Conservation (phyloP, 306 rosid species). For the Lathyrus oleraceus region DNA sequence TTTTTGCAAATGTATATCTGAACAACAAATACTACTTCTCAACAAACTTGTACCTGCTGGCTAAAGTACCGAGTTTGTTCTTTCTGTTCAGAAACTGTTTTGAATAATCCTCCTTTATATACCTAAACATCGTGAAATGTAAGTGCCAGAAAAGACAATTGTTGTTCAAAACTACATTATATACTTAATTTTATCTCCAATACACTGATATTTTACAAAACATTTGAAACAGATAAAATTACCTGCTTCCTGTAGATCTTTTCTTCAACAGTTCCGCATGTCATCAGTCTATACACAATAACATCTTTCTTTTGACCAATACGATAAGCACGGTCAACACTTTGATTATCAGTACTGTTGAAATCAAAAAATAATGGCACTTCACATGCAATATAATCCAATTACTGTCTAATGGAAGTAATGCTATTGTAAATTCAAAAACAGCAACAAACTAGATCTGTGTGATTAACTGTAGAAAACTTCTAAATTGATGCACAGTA, state of each 20-base stretch:
- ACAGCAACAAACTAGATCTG: not conserved
- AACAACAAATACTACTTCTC: slow-evolving; percentile 6
- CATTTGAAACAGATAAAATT: not conserved
- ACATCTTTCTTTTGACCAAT: slow-evolving; percentile 94
- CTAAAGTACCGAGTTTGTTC: slow-evolving; percentile 90
- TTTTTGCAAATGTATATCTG: not conserved
- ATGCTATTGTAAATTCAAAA: slow-evolving; percentile 1
- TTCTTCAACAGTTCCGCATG: slow-evolving; percentile 96
- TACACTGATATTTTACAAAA: not conserved
- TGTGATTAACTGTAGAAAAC: not conserved
- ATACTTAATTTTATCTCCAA: not conserved
- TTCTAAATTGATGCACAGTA: not conserved
- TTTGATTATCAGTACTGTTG: slow-evolving; percentile 87
- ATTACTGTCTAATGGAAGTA: not conserved
- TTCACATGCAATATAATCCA: slow-evolving; percentile 19
- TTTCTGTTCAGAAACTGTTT: slow-evolving; percentile 91
- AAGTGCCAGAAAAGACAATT: slow-evolving; percentile 21
- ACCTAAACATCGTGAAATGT: slow-evolving; percentile 49
- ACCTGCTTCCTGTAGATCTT: slow-evolving; percentile 97
- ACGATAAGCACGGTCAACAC: slow-evolving; percentile 97
- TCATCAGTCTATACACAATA: slow-evolving; percentile 87
- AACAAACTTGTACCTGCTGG: slow-evolving; percentile 69
- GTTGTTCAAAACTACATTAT: not conserved
- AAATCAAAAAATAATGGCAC: slow-evolving; percentile 19
- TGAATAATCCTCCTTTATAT: slow-evolving; percentile 84